A percentile compares a stretch with the other conserved stretches of the same genome.
phyloP scores from a whole-genome alignment of 805 yeast genomes.

The Wickerhamiella sergipiensis region DNA sequence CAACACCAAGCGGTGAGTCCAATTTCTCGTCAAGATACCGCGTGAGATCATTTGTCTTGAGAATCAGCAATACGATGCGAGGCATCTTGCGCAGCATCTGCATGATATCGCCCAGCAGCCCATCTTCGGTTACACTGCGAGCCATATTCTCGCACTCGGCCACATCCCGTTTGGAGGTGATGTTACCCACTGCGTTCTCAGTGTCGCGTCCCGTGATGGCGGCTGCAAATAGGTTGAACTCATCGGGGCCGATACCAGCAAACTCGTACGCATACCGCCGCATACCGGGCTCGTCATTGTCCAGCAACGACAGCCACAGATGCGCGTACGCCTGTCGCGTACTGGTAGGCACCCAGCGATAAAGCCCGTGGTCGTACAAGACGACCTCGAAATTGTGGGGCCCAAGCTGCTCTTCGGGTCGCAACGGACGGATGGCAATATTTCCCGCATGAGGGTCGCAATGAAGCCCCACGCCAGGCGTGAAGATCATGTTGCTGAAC shows the following conservation, averaged over 20 bases:
- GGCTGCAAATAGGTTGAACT: slow-evolving; percentile 75
- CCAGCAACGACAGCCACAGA: slow-evolving; percentile 83
- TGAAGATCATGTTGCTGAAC: slow-evolving; percentile 89
- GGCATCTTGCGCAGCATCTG: slow-evolving; percentile 67
- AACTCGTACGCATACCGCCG: slow-evolving; percentile 57
- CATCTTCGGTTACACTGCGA: slow-evolving; percentile 37
- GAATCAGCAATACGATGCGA: slow-evolving; percentile 64
- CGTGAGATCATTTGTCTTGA: slow-evolving; percentile 89
- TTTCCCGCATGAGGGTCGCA: slow-evolving; percentile 99
- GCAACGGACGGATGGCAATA: slow-evolving; percentile 53
- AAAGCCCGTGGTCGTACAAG: slow-evolving; percentile 88
- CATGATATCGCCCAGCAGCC: slow-evolving; percentile 65
- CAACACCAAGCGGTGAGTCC: slow-evolving; percentile 72
- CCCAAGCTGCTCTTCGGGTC: slow-evolving; percentile 21
- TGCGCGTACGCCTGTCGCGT: slow-evolving; percentile 75
- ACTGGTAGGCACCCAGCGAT: slow-evolving; percentile 65
- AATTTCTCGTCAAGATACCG: slow-evolving; percentile 76
- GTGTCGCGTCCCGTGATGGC: slow-evolving; percentile 93
- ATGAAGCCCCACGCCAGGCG: slow-evolving; percentile 82
- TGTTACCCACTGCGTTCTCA: slow-evolving; percentile 54
- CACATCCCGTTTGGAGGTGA: slow-evolving; percentile 37
- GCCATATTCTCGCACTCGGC: slow-evolving; percentile 62
- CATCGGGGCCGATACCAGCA: slow-evolving; percentile 64
- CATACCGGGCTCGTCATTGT: slow-evolving; percentile 55
- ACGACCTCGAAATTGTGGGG: slow-evolving; percentile 79